Base-by-base conservation (phyloP, 345 rosid species). In the Lepidium africanum region DNA sequence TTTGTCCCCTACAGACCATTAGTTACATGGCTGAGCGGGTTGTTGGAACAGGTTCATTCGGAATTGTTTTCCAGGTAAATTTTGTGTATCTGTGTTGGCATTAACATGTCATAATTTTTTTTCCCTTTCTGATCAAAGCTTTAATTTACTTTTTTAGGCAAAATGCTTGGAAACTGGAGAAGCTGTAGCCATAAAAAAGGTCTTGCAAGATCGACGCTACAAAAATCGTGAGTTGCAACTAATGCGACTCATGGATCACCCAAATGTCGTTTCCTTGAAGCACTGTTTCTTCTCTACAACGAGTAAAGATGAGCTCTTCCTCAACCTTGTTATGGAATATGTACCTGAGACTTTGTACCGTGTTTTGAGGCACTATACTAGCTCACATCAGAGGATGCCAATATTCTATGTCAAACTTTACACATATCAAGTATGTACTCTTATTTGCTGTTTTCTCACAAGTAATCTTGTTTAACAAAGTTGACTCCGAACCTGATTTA, bases 11-110 rank as follows among this genome's bases (percentile, higher is more conserved):
- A 52, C 84, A 89, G 96, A 89, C 88, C 39, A 85, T 89, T 74
- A 89, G 88, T 73, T 89, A 89, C 83, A 89, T 89, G 96, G 92
- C 92, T 21, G 92, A 89, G 68, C 88, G 92, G 69, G 86, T 85
- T 53, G 87, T 86, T 36, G 96, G 92, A 32, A 85, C 84, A 27
- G 96, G 96, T 38, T 86, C 96, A 37, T 89, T 89, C 59, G 92
- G 92, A 60, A 77, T 86, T 43, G 96, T 89, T 50, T 89, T 86
- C 50, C 91, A 85, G 92, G 96, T 89, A 59, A n/a, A 48, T 53
- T 53, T 9, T 68, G 63, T 32, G 12, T 41, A 55, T 56, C 46
- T 33, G 9, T 23, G 41, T 49, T 52, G 13, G 14, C 21, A 52
- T 32, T 45, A 17, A 9, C 21, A 10, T 4, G 33, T 7, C 17